Evolutionary conservation across 371 early-diverging fungal species (phyloP).

Genomic region (Actinomortierella ambigua): DNA sequence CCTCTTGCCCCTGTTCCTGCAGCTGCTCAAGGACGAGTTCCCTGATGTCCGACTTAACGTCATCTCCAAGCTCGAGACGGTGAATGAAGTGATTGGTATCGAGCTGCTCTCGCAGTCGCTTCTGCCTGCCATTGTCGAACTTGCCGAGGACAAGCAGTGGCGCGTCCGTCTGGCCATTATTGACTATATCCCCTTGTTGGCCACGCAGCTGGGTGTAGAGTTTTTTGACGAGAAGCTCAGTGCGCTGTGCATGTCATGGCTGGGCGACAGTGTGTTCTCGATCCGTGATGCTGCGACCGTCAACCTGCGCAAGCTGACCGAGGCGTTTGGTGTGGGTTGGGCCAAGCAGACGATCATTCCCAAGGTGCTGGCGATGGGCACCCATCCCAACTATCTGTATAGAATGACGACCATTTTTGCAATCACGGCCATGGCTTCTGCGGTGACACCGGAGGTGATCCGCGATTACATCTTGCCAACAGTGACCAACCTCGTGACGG

Average conservation of each 20-base stretch:
- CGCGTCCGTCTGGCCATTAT: constrained; percentile 98
- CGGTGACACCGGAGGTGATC: constrained; percentile 85
- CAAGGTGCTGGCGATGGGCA: constrained; percentile 89
- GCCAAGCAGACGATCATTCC: constrained; percentile 92
- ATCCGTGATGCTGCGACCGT: constrained; percentile 96
- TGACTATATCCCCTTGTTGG: constrained; percentile 96
- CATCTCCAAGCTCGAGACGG: constrained; percentile 95
- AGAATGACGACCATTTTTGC: constrained; percentile 98
- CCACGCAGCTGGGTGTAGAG: constrained; percentile 90
- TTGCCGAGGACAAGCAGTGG: constrained; percentile 99
- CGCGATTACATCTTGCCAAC: constrained; percentile 91
- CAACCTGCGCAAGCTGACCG: constrained; percentile 91
- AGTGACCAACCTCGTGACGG: constrained; percentile 80
- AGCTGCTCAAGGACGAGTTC: constrained; percentile 95
- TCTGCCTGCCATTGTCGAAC: constrained; percentile 96
- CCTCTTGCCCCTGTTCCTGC: constrained; percentile 92
- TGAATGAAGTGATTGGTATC: constrained; percentile 96
- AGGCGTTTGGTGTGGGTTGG: constrained; percentile 99
- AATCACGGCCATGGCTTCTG: constrained; percentile 89
- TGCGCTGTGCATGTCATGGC: constrained; percentile 94
- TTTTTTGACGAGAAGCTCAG: constrained; percentile 97
- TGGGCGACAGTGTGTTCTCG: constrained; percentile 95
- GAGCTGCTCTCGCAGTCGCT: constrained; percentile 96
- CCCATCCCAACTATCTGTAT: constrained; percentile 91
- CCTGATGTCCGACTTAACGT: constrained; percentile 98